phyloP scores from a whole-genome alignment of 371 early-diverging fungal species.

The Zopfochytrium polystomum region DNA sequence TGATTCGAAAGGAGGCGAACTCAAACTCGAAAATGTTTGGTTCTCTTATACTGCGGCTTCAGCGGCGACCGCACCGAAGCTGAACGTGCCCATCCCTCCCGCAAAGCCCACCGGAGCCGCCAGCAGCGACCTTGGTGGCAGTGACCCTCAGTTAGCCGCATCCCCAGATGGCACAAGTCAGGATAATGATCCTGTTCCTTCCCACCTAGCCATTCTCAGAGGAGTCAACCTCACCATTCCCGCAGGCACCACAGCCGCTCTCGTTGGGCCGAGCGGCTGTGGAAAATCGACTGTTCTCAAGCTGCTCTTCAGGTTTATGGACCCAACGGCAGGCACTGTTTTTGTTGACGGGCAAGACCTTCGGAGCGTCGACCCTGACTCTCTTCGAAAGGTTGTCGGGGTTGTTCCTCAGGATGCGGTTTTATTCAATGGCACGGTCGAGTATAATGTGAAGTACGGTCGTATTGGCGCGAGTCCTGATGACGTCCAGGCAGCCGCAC shows the following conservation, averaged over 20 bases:
- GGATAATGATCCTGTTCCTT: no score
- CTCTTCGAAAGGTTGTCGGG: conserved; percentile 45
- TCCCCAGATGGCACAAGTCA: no score
- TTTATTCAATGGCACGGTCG: conserved; percentile 45
- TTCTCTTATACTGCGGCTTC: no score
- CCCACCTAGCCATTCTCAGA: conserved; percentile 71
- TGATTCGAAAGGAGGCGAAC: no score
- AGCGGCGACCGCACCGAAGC: no score
- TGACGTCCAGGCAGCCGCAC: conserved; percentile 70
- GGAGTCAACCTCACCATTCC: conserved; percentile 78
- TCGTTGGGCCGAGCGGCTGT: conserved; percentile 95
- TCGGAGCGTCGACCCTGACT: conserved; percentile 54
- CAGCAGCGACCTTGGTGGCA: no score
- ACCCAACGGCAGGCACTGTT: conserved; percentile 75
- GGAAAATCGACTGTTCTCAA: conserved; percentile 87
- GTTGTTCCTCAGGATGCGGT: conserved; percentile 58
- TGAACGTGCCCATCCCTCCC: no score
- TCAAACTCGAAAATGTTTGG: conserved; percentile 78
- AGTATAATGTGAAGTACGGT: conserved; percentile 48
- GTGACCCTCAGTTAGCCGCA: no score
- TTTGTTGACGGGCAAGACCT: conserved; percentile 88
- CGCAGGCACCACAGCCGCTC: conserved; percentile 84
- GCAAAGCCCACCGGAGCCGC: no score
- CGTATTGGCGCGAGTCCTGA: conserved; percentile 48
- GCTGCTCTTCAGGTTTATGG: conserved; percentile 89